Conservation (phyloP, 2,329 filamentous ascomycete species). For the Botrytis porri region DNA sequence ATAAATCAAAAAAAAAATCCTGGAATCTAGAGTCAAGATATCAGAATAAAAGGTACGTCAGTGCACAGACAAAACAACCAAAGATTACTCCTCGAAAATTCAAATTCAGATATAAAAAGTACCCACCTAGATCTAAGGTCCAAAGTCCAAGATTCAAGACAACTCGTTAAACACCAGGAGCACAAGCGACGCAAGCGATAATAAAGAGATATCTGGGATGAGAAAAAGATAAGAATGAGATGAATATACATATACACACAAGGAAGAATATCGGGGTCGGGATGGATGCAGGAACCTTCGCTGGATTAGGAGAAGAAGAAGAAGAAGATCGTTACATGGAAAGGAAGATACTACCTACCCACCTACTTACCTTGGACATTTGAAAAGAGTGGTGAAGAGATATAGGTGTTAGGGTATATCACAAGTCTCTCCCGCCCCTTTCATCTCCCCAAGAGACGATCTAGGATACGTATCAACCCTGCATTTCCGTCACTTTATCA, state of each 20-base stretch:
- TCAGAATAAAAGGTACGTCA: neutral
- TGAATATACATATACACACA: neutral
- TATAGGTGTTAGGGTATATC: neutral
- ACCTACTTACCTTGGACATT: too few species aligned
- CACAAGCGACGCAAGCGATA: neutral
- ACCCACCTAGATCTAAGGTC: neutral
- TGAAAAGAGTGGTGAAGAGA: neutral
- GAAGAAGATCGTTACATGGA: neutral
- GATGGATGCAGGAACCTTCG: neutral
- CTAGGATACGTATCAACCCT: neutral
- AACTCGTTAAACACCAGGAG: neutral
- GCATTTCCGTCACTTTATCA: neutral
- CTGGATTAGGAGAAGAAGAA: neutral
- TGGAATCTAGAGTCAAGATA: neutral
- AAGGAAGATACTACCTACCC: too few species aligned
- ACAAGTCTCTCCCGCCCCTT: neutral
- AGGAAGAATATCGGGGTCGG: neutral
- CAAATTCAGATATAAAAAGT: too few species aligned
- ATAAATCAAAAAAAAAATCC: too few species aligned
- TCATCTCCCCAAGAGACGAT: too few species aligned
- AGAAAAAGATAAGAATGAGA: too few species aligned
- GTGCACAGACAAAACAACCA: neutral
- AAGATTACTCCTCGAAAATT: fast-evolving
- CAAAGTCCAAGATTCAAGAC: neutral
- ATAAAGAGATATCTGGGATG: neutral